These are phyloP conservation scores for Pythium pectinolyticum DNA, from an alignment of 352 stramenopile genomes.

Conservation along the genomic window DNA sequence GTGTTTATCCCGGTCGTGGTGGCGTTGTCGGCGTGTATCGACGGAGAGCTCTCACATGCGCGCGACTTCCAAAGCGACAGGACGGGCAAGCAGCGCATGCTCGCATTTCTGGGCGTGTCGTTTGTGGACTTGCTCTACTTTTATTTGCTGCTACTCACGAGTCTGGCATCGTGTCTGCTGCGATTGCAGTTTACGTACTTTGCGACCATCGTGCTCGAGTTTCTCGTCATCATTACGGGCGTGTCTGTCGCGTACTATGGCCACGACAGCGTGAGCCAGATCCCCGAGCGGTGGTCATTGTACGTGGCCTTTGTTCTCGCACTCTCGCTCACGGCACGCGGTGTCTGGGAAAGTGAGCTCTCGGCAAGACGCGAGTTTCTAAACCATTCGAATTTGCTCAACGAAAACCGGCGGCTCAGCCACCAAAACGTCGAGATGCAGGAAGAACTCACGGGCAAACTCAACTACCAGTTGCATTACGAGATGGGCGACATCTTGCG, in stretches of 20 bases:
- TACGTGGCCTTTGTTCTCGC: slow-evolving; percentile 40
- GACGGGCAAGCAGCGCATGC: slow-evolving; percentile 11
- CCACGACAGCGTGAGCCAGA: background rate
- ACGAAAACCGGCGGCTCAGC: slow-evolving; percentile 56
- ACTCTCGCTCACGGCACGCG: slow-evolving; percentile 36
- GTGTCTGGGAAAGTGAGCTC: slow-evolving; percentile 47
- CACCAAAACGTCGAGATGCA: slow-evolving; percentile 72
- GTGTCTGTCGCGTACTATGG: slow-evolving; percentile 30
- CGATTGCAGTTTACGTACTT: slow-evolving; percentile 63
- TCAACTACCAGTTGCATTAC: slow-evolving; percentile 68
- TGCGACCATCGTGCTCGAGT: slow-evolving; percentile 38
- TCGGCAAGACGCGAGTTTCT: slow-evolving; percentile 50
- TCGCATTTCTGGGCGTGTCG: slow-evolving; percentile 34
- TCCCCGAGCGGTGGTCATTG: slow-evolving; percentile 29
- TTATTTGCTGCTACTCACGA: slow-evolving; percentile 41
- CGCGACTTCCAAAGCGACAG: slow-evolving; percentile 4
- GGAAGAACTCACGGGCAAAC: slow-evolving; percentile 58
- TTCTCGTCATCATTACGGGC: slow-evolving; percentile 34
- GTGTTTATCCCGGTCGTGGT: slow-evolving; percentile 39
- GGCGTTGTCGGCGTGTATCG: slow-evolving; percentile 35
- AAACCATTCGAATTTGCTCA: slow-evolving; percentile 52
- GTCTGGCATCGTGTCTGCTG: slow-evolving; percentile 41
- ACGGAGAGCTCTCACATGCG: slow-evolving; percentile 34
- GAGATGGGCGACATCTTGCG: slow-evolving; percentile 73
- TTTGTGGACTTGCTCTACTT: slow-evolving; percentile 50